A percentile compares a stretch with the other conserved stretches of the same genome.
phyloP scores from a whole-genome alignment of 1,284 basidiomycete species.

The Trametes pubescens region DNA sequence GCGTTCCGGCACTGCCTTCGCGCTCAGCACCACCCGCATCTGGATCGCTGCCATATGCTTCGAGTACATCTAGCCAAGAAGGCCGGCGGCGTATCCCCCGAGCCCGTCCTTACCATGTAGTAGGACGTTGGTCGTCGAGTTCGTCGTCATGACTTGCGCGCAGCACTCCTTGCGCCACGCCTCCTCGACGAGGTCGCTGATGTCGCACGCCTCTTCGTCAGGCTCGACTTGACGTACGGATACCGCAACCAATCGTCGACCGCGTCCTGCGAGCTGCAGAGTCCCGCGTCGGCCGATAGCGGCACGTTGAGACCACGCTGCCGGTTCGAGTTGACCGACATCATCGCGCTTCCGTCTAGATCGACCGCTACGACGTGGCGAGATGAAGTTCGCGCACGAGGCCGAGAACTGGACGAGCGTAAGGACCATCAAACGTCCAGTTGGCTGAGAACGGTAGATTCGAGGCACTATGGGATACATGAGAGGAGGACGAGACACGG shows the following conservation, averaged over 20 bases:
- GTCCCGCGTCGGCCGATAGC: conserved; percentile 81
- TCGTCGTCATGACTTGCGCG: conserved; percentile 39
- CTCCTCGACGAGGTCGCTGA: conserved; percentile 90
- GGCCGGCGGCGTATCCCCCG: conserved; percentile 79
- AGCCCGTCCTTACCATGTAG: conserved; percentile 65
- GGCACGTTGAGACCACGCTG: conserved; percentile 88
- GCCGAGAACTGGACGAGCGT: no score
- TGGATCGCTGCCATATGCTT: conserved; percentile 82
- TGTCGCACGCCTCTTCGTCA: conserved; percentile 89
- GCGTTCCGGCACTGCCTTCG: conserved; percentile 43
- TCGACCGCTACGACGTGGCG: no score
- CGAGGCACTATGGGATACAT: no score
- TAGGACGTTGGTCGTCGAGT: conserved; percentile 60
- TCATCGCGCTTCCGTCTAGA: no score
- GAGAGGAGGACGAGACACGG: no score
- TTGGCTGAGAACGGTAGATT: no score
- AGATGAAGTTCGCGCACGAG: no score
- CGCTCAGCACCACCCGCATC: conserved; percentile 57
- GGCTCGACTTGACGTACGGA: conserved; percentile 89
- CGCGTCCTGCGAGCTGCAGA: conserved; percentile 83
- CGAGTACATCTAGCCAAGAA: conserved; percentile 77
- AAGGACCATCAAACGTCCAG: no score
- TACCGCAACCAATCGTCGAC: conserved; percentile 82
- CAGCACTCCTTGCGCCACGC: conserved; percentile 69
- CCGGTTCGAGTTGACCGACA: conserved; percentile 85